Base-by-base conservation (phyloP, 257 asterid genomes). In the Leonotis leonurus region DNA sequence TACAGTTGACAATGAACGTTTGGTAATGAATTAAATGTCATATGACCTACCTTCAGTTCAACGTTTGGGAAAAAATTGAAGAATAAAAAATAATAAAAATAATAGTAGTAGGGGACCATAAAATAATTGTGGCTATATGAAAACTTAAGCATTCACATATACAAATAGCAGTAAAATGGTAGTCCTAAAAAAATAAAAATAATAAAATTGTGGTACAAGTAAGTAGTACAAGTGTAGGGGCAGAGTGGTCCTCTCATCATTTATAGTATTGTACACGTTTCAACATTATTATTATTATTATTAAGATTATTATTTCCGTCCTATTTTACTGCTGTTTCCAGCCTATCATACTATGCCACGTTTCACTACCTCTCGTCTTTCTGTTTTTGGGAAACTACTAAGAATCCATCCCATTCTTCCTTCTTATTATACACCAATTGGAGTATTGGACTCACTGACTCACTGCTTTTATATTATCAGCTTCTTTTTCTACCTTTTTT, bases 211-310 rank as follows among this genome's bases (percentile, higher is more conserved):
- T n/a, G n/a, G n/a, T n/a, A n/a, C n/a, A 12, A n/a, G n/a, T n/a
- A n/a, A n/a, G n/a, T n/a, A 56, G 44, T 46, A 72, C 51, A 25
- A 54, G 9, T 32, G 3, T n/a, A n/a, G 44, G 30, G 71, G 60
- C 16, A 60, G 56, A 16, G 72, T 65, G 76, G 81, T 69, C 84
- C 77, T 36, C 10, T 3, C 8, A 0, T 64, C 67, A 56, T 65
- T 72, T 78, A 9, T 60, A 35, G 77, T 64, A 54, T 63, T 59
- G 20, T 44, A 57, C 62, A 62, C 67, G 73, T 56, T 35, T 62
- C 49, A 52, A 40, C 67, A 63, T 41, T 66, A 52, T 48, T 64
- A 74, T 71, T 71, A 49, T n/a, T 41, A 20, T 52, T n/a, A n/a
- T n/a, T n/a, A n/a, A n/a, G n/a, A n/a, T n/a, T n/a, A n/a, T n/a